Evolutionary conservation across 225 moss, liverwort and hornwort genomes (phyloP).

Genomic region (Asterella californica): DNA sequence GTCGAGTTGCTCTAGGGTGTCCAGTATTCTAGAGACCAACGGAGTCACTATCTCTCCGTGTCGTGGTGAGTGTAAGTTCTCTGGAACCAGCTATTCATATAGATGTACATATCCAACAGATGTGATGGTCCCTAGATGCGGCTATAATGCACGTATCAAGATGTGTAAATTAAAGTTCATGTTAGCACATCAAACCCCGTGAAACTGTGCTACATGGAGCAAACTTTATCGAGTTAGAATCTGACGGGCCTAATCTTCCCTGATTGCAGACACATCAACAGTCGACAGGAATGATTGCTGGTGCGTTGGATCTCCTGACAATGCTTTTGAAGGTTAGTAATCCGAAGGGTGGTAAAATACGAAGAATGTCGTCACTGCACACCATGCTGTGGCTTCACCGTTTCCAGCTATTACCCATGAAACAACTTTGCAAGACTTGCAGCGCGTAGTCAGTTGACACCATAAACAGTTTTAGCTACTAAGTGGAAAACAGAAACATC

Average conservation of each 20-base stretch:
- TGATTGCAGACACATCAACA: slow-evolving; percentile 65
- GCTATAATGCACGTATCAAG: not conserved
- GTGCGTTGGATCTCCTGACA: slow-evolving; percentile 78
- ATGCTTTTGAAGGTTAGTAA: slow-evolving; percentile 74
- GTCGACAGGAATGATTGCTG: slow-evolving; percentile 57
- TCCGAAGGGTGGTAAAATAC: not conserved
- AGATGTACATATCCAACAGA: not conserved
- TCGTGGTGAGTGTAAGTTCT: too few relatives aligned
- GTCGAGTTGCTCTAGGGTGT: not conserved
- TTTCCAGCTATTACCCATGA: too few relatives aligned
- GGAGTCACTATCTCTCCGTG: not conserved
- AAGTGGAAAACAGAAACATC: too few relatives aligned
- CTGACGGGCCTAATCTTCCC: not conserved
- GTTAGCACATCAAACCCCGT: too few relatives aligned
- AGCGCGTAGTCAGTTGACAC: too few relatives aligned
- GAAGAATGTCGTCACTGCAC: not conserved
- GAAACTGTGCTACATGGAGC: too few relatives aligned
- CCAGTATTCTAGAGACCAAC: not conserved
- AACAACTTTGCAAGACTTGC: too few relatives aligned
- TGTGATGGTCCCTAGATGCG: not conserved
- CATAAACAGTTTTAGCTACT: too few relatives aligned
- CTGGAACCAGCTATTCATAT: not conserved
- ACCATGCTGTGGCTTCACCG: not conserved
- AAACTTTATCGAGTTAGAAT: too few relatives aligned
- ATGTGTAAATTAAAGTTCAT: too few relatives aligned